Evolutionary conservation across 2,329 filamentous ascomycete genomes (phyloP), one percentile per base, ranked within the genome.

Genomic region (Fusarium proliferatum): DNA sequence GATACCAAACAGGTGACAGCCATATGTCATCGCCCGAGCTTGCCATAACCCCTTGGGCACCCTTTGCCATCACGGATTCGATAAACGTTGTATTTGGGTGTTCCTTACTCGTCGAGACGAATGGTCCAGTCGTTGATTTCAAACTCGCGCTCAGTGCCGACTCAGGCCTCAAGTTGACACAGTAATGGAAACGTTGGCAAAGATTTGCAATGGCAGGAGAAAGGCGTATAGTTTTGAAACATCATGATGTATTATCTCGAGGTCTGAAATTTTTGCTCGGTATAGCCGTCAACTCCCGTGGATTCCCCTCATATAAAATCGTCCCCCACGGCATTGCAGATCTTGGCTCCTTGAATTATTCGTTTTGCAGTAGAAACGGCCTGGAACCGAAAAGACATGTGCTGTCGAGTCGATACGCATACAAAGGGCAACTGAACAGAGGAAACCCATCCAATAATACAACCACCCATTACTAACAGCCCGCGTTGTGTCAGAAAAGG

Each of bases 181-280:
- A 41, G 19, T n/a, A 48, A 23, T 28, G 28, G 12, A 12, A 33
- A 58, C 26, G 42, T 28, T 46, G 58, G 28, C n/a, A 52, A 28
- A 52, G 9, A 33, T 41, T 51, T 34, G 48, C 12, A 48, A 19
- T 13, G 53, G 17, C 28, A 33, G 28, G 34, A 66, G 55, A 34
- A 55, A 58, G 41, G 56, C 49, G 63, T 30, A 46, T 58, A 63
- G 58, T 65, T 63, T 79, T 81, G 71, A 74, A 78, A 80, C 80
- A 81, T 82, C 76, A 78, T 80, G 76, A 74, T 81, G 76, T 82
- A 82, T 82, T 82, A 82, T 80, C 76, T 81, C 73, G 76, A 78
- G 75, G 76, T 78, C 78, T 81, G 78, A 79, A 76, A 68, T 75
- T 77, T 75, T 77, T 75, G 76, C 77, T 78, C 78, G 77, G 78